These are phyloP conservation scores for Urostyla sp. DNA, from an alignment of 73 alveolate species.

Conservation along the genomic window DNA sequence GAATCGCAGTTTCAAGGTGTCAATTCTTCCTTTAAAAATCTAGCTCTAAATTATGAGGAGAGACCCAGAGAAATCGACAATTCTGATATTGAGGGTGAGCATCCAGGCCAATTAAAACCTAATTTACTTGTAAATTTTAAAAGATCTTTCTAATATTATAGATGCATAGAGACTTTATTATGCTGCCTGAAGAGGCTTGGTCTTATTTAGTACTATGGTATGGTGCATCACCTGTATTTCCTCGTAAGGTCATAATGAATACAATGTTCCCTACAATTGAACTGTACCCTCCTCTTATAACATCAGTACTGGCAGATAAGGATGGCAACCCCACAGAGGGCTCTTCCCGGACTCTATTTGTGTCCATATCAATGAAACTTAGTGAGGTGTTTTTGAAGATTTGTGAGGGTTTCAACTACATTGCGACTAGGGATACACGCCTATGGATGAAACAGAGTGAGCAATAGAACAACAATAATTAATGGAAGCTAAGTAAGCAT, in stretches of 20 bases:
- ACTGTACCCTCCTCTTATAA: constrained; percentile 72
- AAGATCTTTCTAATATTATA: not conserved
- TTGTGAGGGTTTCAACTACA: constrained; percentile 61
- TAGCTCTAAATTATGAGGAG: constrained; percentile 17
- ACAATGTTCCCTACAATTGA: constrained; percentile 70
- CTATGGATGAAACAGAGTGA: constrained; percentile 67
- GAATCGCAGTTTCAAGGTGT: constrained; percentile 16
- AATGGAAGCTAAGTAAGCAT: constrained; percentile 44
- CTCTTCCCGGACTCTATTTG: constrained; percentile 53
- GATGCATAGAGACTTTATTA: constrained; percentile 76
- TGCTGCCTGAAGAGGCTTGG: constrained; percentile 86
- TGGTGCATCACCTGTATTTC: constrained; percentile 87
- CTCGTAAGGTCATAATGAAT: constrained; percentile 75
- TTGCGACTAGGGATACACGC: constrained; percentile 62
- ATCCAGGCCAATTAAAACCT: constrained; percentile 70
- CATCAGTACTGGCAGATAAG: constrained; percentile 49
- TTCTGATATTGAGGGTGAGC: constrained; percentile 80
- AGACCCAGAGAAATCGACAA: constrained; percentile 79
- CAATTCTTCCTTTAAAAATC: constrained; percentile 4
- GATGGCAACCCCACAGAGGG: constrained; percentile 54
- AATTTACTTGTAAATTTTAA: constrained; percentile 50
- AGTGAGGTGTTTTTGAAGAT: constrained; percentile 64
- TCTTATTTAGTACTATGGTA: constrained; percentile 74
- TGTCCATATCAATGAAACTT: constrained; percentile 48
- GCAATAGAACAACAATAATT: no score